Conservation (phyloP, 495 filamentous ascomycete genomes). For the Hyaloscypha finlandica region DNA sequence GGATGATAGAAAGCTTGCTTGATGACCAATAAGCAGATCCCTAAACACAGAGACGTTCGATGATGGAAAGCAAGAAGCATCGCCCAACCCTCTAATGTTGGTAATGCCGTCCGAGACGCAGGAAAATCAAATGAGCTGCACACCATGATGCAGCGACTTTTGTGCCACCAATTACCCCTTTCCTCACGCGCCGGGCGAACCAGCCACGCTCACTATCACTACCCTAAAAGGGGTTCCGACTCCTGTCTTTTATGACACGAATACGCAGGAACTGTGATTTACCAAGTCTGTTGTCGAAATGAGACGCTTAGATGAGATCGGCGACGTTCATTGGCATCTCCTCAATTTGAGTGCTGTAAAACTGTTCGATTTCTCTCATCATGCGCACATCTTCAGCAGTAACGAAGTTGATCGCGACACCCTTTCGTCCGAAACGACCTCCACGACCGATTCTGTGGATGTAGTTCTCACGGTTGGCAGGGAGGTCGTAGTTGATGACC, state of each 20-base stretch:
- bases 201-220: conserved; percentile 36
- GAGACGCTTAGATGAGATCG: conserved; percentile 55
- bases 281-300: conserved; percentile 24
- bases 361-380: conserved; percentile 94
- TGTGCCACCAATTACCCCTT: conserved; percentile 31
- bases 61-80: conserved; percentile 30
- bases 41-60: conserved; percentile 28
- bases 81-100: conserved; percentile 32
- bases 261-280: conserved; percentile 32
- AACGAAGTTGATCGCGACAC: conserved; percentile 99
- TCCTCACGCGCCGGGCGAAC: conserved; percentile 34
- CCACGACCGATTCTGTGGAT: conserved; percentile 99
- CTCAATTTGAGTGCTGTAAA: conserved; percentile 80
- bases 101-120: conserved; percentile 28
- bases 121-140: conserved; percentile 27
- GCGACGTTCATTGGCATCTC: conserved; percentile 89
- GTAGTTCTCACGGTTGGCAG: conserved; percentile 99
- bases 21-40: conserved; percentile 32
- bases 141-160: conserved; percentile 34
- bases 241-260: conserved; percentile 25
- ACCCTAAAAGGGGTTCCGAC: conserved; percentile 28
- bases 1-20: conserved; percentile 20
- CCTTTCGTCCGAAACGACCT: conserved; percentile 98
- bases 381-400: conserved; percentile 99
- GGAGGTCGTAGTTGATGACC: conserved; percentile 99